Base-by-base conservation (phyloP, 495 filamentous ascomycete genomes). In the Oidiodendron maius region DNA sequence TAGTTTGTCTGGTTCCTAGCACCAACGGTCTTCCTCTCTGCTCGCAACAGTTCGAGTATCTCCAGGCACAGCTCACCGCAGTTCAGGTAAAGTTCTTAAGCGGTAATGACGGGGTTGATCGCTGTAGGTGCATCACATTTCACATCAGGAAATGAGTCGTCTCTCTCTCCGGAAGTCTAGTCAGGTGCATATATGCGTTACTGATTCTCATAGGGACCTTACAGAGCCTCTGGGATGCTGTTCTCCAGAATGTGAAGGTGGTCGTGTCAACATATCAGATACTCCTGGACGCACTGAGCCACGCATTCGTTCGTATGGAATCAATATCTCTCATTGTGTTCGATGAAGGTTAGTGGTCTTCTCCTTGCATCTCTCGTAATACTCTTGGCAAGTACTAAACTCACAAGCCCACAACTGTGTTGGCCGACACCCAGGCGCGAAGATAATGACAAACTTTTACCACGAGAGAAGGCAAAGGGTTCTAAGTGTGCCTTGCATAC, bases 1-100 rank as follows among this genome's bases (percentile, higher is more conserved):
- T 25, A 94, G 87, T 56, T 89, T 26, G 70, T 88, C 8, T 96
- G 91, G 91, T 93, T 96, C 61, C 65, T 95, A 40, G 80, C 81
- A 0, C 90, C 90, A 4, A 93, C 84, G 4, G 81, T 93, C 9
- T 74, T 77, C n/a, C n/a, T 3, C 67, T 97, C 2, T 83, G 83
- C 49, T 47, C 67, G 0, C 91, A 97, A 61, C 91, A 96, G 59
- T 68, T 74, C 50, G 59, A 70, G 15, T 80, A 83, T 4, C 70
- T 97, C 23, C 60, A 66, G 20, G 59, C 60, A 1, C 76, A 89
- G 28, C 73, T 93, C 4, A 77, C 81, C 0, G 72, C 75, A 0
- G 77, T 81, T 18, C 77, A 81, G 47, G 75, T 78, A 17, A 75
- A 77, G 28, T 62, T 83, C 11, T 67, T 97, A 23, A 82, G 67